Evolutionary conservation across 2,329 filamentous ascomycete genomes (phyloP).

Genomic region (Scedosporium boydii): DNA sequence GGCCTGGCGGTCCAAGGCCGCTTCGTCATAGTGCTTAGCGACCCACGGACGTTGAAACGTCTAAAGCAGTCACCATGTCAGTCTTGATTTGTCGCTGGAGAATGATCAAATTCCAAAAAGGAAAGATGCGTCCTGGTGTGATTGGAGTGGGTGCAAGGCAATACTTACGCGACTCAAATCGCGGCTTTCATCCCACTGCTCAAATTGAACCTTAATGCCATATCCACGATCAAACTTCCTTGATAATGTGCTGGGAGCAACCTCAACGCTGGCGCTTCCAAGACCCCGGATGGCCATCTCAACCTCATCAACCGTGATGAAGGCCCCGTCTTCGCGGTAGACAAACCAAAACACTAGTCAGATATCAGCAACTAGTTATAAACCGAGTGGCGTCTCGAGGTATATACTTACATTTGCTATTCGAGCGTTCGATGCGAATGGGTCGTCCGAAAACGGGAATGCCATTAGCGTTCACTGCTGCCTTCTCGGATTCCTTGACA

Average conservation of each 20-base stretch:
- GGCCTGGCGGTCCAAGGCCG: constrained; percentile 1
- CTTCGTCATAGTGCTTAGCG: not conserved
- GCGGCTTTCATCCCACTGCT: constrained; percentile 39
- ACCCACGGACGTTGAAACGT: not conserved
- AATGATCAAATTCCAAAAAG: too few relatives aligned
- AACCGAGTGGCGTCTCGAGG: too few relatives aligned
- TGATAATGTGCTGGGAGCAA: constrained; percentile 23
- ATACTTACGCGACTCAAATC: constrained; percentile 37
- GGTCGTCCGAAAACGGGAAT: constrained; percentile 42
- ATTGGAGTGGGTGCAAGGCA: not conserved
- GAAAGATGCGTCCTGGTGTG: too few relatives aligned
- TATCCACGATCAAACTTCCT: constrained; percentile 23
- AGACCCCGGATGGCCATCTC: constrained; percentile 29
- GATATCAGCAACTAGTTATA: not conserved
- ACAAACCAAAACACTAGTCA: constrained; percentile 29
- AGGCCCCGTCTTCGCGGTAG: constrained; percentile 32
- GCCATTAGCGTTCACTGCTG: constrained; percentile 36
- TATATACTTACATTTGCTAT: constrained; percentile 41
- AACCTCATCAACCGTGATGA: constrained; percentile 34
- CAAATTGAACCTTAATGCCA: constrained; percentile 38
- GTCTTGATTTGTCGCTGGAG: too few relatives aligned
- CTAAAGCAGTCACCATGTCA: constrained; percentile 13
- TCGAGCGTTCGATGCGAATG: constrained; percentile 50
- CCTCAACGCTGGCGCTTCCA: constrained; percentile 29
- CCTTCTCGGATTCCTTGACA: constrained; percentile 32